Percentiles rank a stretch among this genome's conserved stretches.
Conservation (phyloP, 2,329 filamentous ascomycete genomes). For the Diaporthe australafricana region DNA sequence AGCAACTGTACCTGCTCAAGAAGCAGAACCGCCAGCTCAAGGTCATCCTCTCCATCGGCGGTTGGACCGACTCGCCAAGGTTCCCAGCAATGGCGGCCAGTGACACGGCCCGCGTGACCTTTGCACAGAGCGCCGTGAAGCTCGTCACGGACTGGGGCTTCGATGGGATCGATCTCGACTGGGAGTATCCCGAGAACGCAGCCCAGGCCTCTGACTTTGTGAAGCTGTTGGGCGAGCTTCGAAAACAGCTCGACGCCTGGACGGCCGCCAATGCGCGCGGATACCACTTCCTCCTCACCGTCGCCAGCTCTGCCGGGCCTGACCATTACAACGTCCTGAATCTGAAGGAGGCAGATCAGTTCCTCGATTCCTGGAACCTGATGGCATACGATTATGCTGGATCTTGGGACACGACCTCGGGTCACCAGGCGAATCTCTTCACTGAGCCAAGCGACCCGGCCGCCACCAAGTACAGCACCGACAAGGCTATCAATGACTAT, state of each 20-base stretch:
- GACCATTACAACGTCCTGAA: conserved; percentile 58
- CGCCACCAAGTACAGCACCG: conserved; percentile 76
- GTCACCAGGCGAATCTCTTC: conserved; percentile 78
- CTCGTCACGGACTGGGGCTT: conserved; percentile 76
- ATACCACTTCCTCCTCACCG: conserved; percentile 48
- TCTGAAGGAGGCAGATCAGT: conserved; percentile 58
- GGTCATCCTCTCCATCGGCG: conserved; percentile 83
- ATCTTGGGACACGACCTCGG: conserved; percentile 69
- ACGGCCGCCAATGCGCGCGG: conserved; percentile 43
- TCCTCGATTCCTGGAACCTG: conserved; percentile 66
- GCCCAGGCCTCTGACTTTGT: conserved; percentile 50
- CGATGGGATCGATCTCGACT: conserved; percentile 68
- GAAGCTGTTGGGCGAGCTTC: conserved; percentile 55
- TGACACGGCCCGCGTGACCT: conserved; percentile 68
- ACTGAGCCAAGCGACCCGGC: conserved; percentile 59
- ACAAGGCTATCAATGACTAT: conserved; percentile 74
- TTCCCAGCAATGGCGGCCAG: conserved; percentile 74
- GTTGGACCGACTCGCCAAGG: conserved; percentile 81
- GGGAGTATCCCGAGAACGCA: conserved; percentile 62
- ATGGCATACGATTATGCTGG: conserved; percentile 80
- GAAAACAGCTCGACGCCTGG: conserved; percentile 49
- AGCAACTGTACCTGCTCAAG: conserved; percentile 82
- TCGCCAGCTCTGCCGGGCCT: conserved; percentile 54
- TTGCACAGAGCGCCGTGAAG: conserved; percentile 76
- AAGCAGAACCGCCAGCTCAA: conserved; percentile 82